phyloP scores from a whole-genome alignment of 208 protist species.

The Porcisia deanei region DNA sequence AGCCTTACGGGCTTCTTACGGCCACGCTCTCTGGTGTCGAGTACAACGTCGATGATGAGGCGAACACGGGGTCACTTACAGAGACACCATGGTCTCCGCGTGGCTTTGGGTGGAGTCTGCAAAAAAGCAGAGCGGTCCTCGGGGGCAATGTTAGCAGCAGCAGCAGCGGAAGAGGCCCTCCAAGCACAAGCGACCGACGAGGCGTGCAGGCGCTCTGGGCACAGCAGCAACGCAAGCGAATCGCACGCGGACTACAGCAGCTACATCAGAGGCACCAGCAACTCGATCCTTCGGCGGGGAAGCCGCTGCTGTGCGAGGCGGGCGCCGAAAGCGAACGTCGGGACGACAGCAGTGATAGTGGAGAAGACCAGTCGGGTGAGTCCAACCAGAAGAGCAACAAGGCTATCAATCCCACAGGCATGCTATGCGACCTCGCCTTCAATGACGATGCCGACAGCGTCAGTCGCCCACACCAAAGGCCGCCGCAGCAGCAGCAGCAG shows the following conservation, averaged over 20 bases:
- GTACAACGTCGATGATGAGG: conserved; percentile 36
- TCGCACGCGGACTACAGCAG: conserved; percentile 25
- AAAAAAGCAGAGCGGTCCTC: neutral
- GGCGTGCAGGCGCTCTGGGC: conserved; percentile 21
- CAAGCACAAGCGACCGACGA: conserved; percentile 1
- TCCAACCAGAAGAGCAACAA: neutral
- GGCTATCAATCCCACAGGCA: neutral
- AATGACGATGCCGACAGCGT: conserved; percentile 6
- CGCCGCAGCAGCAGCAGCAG: neutral
- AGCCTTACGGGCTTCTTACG: conserved; percentile 17
- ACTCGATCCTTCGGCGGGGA: neutral
- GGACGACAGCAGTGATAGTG: neutral
- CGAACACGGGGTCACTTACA: neutral
- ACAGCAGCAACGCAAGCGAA: conserved; percentile 33
- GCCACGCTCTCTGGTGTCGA: conserved; percentile 25
- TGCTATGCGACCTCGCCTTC: conserved; percentile 29
- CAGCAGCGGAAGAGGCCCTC: neutral
- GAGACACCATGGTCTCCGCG: neutral
- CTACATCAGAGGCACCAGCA: conserved; percentile 6
- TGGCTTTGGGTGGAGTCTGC: neutral
- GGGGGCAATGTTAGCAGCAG: neutral
- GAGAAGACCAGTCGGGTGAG: neutral
- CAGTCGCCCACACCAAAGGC: neutral
- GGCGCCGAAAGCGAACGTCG: neutral
- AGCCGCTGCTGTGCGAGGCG: neutral